Evolutionary conservation across 805 yeast species (phyloP).

Genomic region (Metschnikowia proteae): DNA sequence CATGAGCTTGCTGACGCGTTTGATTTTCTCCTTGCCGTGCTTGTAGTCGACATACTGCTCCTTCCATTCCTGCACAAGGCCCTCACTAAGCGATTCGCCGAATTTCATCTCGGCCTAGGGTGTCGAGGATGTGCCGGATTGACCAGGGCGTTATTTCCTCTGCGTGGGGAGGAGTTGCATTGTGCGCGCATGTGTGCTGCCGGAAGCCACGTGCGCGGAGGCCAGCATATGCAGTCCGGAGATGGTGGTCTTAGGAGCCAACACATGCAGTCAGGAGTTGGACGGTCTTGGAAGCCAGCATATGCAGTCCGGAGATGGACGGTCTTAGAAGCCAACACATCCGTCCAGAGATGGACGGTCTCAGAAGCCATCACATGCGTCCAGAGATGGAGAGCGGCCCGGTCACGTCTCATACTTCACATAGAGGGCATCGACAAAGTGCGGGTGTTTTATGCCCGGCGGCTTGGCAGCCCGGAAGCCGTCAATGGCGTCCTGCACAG

Average conservation of each 20-base stretch:
- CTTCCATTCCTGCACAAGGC: constrained; percentile 84
- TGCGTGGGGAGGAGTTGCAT: no score
- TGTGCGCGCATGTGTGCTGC: no score
- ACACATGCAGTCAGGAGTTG: no score
- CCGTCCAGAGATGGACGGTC: no score
- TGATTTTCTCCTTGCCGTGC: constrained; percentile 52
- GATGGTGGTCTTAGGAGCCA: no score
- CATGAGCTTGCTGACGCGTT: constrained; percentile 25
- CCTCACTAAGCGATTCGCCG: constrained; percentile 62
- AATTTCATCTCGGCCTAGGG: constrained; percentile 51
- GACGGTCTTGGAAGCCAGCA: no score
- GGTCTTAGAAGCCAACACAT: no score
- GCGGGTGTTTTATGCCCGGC: constrained; percentile 77
- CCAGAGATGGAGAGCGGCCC: background rate
- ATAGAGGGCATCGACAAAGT: constrained; percentile 68
- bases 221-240: no score
- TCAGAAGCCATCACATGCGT: no score
- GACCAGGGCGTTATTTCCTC: no score
- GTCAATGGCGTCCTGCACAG: constrained; percentile 58
- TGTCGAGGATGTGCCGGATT: background rate
- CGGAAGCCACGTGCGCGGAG: no score
- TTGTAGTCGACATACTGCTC: constrained; percentile 74
- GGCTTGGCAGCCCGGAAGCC: constrained; percentile 55
- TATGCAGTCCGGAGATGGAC: no score
- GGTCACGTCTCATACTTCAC: constrained; percentile 48